Evolutionary conservation across 2,329 filamentous ascomycete genomes (phyloP).

Genomic region (Sporothrix schenckii): DNA sequence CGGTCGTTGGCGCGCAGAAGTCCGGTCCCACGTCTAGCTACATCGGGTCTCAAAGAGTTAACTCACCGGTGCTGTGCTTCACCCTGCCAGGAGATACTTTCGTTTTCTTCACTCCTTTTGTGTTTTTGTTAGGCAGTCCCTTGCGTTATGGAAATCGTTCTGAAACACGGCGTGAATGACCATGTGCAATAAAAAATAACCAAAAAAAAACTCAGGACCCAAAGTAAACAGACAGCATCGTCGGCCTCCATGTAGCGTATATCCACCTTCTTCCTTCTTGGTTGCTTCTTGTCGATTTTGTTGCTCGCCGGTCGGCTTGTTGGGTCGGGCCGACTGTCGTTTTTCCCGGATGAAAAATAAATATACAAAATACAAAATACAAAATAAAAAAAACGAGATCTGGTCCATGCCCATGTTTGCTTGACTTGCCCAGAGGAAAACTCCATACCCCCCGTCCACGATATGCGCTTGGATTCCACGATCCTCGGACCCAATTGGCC

Average conservation of each 20-base stretch:
- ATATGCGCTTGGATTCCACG: slow-evolving; percentile 19
- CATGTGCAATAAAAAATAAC: no score
- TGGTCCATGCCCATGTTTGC: not conserved
- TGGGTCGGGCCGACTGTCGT: slow-evolving; percentile 4
- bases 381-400: not conserved
- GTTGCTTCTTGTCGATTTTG: not conserved
- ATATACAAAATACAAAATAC: not conserved
- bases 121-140: not conserved
- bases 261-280: not conserved
- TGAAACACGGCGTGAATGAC: not conserved
- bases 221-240: not conserved
- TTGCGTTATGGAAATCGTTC: not conserved
- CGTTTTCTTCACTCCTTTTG: not conserved
- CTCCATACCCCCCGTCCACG: not conserved
- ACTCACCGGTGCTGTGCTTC: not conserved
- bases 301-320: slow-evolving; percentile 1
- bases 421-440: no score
- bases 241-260: no score
- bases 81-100: not conserved
- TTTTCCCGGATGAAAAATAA: not conserved
- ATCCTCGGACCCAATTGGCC: slow-evolving; percentile 11
- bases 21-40: not conserved
- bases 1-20: not conserved
- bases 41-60: not conserved
- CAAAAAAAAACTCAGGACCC: not conserved